phyloP scores from a whole-genome alignment of 2,329 filamentous ascomycete genomes.

The Diatrype stigma region DNA sequence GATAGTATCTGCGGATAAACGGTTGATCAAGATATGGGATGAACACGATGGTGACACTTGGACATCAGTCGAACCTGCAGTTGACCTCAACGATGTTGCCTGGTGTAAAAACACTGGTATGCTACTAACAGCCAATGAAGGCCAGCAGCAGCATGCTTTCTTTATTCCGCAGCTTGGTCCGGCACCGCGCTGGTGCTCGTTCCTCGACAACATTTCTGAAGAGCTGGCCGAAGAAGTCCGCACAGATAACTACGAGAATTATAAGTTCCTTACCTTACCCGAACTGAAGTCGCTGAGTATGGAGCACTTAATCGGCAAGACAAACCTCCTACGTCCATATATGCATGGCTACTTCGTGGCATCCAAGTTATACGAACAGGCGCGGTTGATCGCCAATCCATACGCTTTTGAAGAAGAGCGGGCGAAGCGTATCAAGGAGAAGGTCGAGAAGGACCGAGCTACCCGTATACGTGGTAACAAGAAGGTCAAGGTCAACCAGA shows the following conservation, averaged over 20 bases:
- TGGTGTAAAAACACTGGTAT: conserved; percentile 93
- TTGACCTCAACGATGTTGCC: conserved; percentile 91
- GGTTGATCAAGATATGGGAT: conserved; percentile 97
- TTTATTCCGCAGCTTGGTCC: conserved; percentile 92
- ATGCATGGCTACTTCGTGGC: conserved; percentile 99
- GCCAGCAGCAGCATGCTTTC: conserved; percentile 89
- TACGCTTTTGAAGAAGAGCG: conserved; percentile 92
- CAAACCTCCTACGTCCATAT: conserved; percentile 84
- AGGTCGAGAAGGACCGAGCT: conserved; percentile 95
- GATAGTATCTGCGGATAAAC: conserved; percentile 86
- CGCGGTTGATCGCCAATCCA: conserved; percentile 85
- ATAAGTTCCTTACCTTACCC: conserved; percentile 90
- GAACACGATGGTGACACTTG: conserved; percentile 77
- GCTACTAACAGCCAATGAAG: conserved; percentile 95
- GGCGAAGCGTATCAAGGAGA: conserved; percentile 85
- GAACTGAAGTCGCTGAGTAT: conserved; percentile 84
- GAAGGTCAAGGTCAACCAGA: conserved; percentile 96
- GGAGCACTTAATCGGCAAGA: conserved; percentile 85
- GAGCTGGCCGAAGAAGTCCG: conserved; percentile 87
- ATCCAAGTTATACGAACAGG: conserved; percentile 92
- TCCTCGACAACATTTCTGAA: conserved; percentile 95
- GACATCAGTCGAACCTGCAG: conserved; percentile 92
- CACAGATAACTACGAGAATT: conserved; percentile 93
- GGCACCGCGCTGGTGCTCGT: conserved; percentile 91
- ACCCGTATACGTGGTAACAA: conserved; percentile 90